These are phyloP conservation scores for Stevia rebaudiana DNA, from an alignment of 140 eudicot species.

Conservation along the genomic window DNA sequence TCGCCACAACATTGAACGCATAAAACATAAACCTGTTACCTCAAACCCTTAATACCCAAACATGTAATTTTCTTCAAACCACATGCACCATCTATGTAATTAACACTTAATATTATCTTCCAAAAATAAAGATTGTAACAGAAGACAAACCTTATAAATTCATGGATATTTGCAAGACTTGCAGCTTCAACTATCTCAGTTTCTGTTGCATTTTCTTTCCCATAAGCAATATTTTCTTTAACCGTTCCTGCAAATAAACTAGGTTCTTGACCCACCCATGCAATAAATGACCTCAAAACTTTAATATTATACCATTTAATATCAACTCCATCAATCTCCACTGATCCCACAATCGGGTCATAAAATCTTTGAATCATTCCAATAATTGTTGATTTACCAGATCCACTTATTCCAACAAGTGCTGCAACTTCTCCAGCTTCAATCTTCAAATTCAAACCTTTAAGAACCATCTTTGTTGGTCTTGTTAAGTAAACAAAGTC, in stretches of 20 bases:
- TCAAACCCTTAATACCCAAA: no score
- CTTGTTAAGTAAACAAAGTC: slow-evolving; percentile 26
- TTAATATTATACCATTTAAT: slow-evolving; percentile 19
- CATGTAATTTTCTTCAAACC: no score
- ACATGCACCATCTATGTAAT: no score
- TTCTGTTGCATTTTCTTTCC: slow-evolving; percentile 43
- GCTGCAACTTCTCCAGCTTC: slow-evolving; percentile 32
- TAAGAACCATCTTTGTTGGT: slow-evolving; percentile 28
- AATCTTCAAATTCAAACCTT: slow-evolving; percentile 21
- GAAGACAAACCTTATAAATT: slow-evolving; percentile 39
- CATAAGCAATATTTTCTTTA: slow-evolving; percentile 36
- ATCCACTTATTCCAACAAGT: slow-evolving; percentile 41
- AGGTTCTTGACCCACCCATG: slow-evolving; percentile 49
- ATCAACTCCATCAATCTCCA: slow-evolving; percentile 29
- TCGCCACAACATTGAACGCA: no score
- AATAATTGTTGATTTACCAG: slow-evolving; percentile 40
- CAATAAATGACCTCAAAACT: slow-evolving; percentile 29
- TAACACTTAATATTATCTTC: no score
- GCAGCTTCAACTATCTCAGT: slow-evolving; percentile 38
- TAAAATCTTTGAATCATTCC: slow-evolving; percentile 37
- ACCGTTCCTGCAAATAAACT: slow-evolving; percentile 40
- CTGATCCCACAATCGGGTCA: slow-evolving; percentile 29
- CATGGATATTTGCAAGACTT: slow-evolving; percentile 39
- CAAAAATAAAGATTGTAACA: slow-evolving; percentile 10
- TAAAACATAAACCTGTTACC: no score